Evolutionary conservation across 192 early-diverging fungal species (phyloP).

Genomic region (Gryganskiella cystojenkinii): DNA sequence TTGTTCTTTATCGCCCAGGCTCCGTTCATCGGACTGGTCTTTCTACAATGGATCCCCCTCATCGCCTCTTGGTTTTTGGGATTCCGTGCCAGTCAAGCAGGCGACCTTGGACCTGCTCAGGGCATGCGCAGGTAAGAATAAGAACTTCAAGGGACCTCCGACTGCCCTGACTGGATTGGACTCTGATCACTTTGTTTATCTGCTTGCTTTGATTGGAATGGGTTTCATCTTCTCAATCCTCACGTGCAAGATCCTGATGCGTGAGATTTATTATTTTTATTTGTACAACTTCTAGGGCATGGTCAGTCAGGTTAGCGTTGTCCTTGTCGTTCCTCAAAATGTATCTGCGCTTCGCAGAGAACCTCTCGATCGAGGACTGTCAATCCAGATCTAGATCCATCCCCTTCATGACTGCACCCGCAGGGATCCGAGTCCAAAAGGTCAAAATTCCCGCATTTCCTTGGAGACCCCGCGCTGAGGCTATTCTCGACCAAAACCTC

Average conservation of each 20-base stretch:
- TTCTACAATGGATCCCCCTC: slow-evolving; percentile 16
- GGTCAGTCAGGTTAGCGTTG: slow-evolving; percentile 17
- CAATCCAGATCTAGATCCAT: slow-evolving; percentile 33
- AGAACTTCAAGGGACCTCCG: too few relatives aligned
- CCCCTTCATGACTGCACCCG: slow-evolving; percentile 41
- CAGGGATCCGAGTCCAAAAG: slow-evolving; percentile 19
- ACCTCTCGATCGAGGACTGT: slow-evolving; percentile 30
- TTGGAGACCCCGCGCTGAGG: slow-evolving; percentile 22
- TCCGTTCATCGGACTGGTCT: slow-evolving; percentile 1
- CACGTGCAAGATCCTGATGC: neutral
- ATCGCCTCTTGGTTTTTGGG: slow-evolving; percentile 22
- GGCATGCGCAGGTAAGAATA: slow-evolving; percentile 46
- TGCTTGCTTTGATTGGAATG: neutral
- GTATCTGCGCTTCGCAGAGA: slow-evolving; percentile 19
- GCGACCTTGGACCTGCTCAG: slow-evolving; percentile 8
- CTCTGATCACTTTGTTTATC: too few relatives aligned
- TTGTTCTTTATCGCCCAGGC: slow-evolving; percentile 26
- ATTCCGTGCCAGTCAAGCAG: slow-evolving; percentile 21
- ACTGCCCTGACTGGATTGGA: too few relatives aligned
- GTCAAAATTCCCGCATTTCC: slow-evolving; percentile 36
- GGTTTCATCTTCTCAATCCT: neutral
- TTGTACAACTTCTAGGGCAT: slow-evolving; percentile 4
- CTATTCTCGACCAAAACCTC: slow-evolving; percentile 16
- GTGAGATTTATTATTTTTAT: neutral
- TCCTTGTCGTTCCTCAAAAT: slow-evolving; percentile 21